phyloP scores from a whole-genome alignment of 208 protist species.

The Wallacemonas sp. region DNA sequence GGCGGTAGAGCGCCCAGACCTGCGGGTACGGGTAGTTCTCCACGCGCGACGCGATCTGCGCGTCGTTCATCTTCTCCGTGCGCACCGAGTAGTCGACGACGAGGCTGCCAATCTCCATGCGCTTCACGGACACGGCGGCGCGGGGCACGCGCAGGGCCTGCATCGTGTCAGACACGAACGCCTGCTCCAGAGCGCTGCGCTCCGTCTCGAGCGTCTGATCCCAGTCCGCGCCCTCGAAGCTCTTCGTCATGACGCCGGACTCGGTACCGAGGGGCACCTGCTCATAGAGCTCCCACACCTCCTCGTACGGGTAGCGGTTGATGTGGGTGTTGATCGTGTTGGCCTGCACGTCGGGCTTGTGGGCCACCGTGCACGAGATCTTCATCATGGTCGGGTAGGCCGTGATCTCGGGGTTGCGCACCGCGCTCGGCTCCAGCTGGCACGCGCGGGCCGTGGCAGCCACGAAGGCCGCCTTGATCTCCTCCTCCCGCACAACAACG shows the following conservation, averaged over 20 bases:
- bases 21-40: conserved; percentile 20
- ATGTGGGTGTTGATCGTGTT: conserved; percentile 19
- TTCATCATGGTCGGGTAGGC: conserved; percentile 26
- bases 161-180: conserved; percentile 30
- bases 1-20: conserved; percentile 26
- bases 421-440: conserved; percentile 15
- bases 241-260: conserved; percentile 23
- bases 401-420: conserved; percentile 20
- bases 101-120: conserved; percentile 24
- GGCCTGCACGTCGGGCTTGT: conserved; percentile 2
- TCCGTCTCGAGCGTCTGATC: conserved; percentile 19
- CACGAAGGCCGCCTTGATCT: conserved; percentile 26
- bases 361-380: conserved; percentile 16
- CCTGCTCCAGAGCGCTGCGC: conserved; percentile 21
- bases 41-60: conserved; percentile 7
- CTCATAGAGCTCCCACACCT: conserved; percentile 42
- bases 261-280: conserved; percentile 15
- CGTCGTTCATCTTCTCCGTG: conserved; percentile 11
- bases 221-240: conserved; percentile 32
- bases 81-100: conserved; percentile 28
- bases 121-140: conserved; percentile 22
- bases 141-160: conserved; percentile 30
- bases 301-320: conserved; percentile 27
- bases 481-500: conserved; percentile 14
- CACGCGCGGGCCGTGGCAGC: conserved; percentile 29